These are phyloP conservation scores for Tylopilus cervinicoccineus DNA, from an alignment of 768 basidiomycete genomes.

Conservation along the genomic window DNA sequence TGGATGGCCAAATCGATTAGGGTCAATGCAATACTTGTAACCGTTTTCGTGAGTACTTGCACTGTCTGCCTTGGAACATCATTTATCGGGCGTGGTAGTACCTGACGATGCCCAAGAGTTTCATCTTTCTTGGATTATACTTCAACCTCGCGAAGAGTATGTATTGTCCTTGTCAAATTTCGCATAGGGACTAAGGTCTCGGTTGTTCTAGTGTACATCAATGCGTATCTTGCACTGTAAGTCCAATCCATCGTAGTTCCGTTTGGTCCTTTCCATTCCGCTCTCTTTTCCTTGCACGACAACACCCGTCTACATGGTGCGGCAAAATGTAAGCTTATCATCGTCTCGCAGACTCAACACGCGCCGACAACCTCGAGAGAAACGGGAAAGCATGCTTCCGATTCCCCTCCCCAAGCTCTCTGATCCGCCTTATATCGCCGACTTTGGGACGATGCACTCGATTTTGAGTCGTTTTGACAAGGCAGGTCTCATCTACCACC, in stretches of 20 bases:
- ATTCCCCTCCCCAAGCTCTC: slow-evolving; percentile 41
- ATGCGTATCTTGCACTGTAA: slow-evolving; percentile 48
- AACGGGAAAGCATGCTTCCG: slow-evolving; percentile 33
- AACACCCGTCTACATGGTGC: neutral
- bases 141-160: slow-evolving; percentile 49
- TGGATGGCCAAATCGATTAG: slow-evolving; percentile 25
- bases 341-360: slow-evolving; percentile 39
- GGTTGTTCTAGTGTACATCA: slow-evolving; percentile 43
- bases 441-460: neutral
- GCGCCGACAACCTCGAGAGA: slow-evolving; percentile 33
- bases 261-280: neutral
- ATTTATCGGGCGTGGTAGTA: slow-evolving; percentile 25
- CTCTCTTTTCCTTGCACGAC: neutral
- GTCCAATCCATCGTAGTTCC: too few relatives aligned
- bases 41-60: slow-evolving; percentile 34
- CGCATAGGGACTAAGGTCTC: neutral
- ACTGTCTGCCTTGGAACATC: neutral
- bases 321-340: neutral
- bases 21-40: slow-evolving; percentile 41
- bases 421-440: neutral
- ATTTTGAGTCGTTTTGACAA: neutral
- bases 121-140: slow-evolving; percentile 51
- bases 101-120: slow-evolving; percentile 46
- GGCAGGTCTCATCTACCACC: neutral
- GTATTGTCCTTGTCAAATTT: slow-evolving; percentile 12